These are phyloP conservation scores for Mercurialis annua DNA, from an alignment of 345 rosid genomes.

Conservation along the genomic window DNA sequence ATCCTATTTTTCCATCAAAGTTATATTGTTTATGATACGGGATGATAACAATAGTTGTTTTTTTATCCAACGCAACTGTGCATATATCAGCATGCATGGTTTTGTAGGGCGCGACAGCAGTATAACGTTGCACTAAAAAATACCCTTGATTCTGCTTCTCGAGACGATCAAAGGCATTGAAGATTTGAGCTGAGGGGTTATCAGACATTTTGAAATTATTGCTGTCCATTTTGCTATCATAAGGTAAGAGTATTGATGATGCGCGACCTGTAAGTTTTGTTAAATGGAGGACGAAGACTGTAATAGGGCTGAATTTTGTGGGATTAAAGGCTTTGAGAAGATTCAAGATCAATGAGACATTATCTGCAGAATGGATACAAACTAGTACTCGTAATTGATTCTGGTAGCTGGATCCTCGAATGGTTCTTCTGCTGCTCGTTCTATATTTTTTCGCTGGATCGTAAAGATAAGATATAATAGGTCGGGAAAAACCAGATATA, in stretches of 20 bases:
- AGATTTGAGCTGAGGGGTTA: background rate
- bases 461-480: slow-evolving; percentile 37
- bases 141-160: background rate
- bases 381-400: slow-evolving; percentile 39
- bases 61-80: slow-evolving; percentile 25
- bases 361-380: slow-evolving; percentile 27
- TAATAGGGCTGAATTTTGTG: background rate
- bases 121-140: slow-evolving; percentile 19
- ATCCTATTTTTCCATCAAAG: background rate
- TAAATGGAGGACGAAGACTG: background rate
- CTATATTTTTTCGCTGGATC: slow-evolving; percentile 50
- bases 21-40: slow-evolving; percentile 28
- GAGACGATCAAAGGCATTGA: background rate
- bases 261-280: background rate
- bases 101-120: slow-evolving; percentile 25
- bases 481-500: slow-evolving; percentile 29
- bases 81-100: slow-evolving; percentile 31
- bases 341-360: background rate
- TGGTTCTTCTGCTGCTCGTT: slow-evolving; percentile 42
- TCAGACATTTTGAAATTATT: background rate
- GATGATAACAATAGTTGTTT: slow-evolving; percentile 17
- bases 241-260: background rate
- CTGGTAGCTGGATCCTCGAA: slow-evolving; percentile 24
- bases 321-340: background rate
- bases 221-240: background rate